Base-by-base conservation (phyloP, 2,329 filamentous ascomycete species). In the Sporothrix brunneoviolacea region DNA sequence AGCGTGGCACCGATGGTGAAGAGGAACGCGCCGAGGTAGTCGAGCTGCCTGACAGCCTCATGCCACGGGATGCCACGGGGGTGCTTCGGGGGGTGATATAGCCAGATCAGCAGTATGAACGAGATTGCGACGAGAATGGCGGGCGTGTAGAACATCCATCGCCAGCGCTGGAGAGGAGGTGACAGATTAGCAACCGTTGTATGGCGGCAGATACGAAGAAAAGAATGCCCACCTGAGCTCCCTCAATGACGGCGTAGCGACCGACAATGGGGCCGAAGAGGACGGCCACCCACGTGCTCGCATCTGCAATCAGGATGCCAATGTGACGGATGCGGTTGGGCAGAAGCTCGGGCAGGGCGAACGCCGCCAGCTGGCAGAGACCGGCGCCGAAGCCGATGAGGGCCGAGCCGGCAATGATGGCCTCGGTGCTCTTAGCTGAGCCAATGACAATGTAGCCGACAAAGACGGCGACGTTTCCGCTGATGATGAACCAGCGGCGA, bases 271-370 rank as follows among this genome's bases (percentile, higher is more conserved):
- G 71, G 0, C 65, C 70, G 8, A 74, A 64, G 21, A 74, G 66
- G 8, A 75, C 70, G 2, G 69, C 66, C 43, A 75, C 60, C 48
- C 69, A 71, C 6, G 70, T 67, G 2, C 63, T 64, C 15, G 64
- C 55, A 56, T 70, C 69, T 4, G 70, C 69, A 32, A 74, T 60
- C 1, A 68, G 65, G 45, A 72, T 65, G 32, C 65, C 67, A n/a
- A 67, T 68, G 53, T 72, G 68, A 44, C 70, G 58, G 67, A 69
- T 73, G 55, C 73, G 73, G 58, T 73, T 73, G 0, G 70, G 70
- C 1, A 74, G 63, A 12, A 74, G 64, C 54, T 73, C 70, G 8
- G 70, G 68, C 4, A 73, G 64, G 4, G 67, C 69, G 55, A 73
- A 70, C 37, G 68, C 69, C n/a, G 68, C 70, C 47, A 70, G 60